Evolutionary conservation across 2,329 filamentous ascomycete genomes (phyloP).

Genomic region (Chaetomiaceae sp.): DNA sequence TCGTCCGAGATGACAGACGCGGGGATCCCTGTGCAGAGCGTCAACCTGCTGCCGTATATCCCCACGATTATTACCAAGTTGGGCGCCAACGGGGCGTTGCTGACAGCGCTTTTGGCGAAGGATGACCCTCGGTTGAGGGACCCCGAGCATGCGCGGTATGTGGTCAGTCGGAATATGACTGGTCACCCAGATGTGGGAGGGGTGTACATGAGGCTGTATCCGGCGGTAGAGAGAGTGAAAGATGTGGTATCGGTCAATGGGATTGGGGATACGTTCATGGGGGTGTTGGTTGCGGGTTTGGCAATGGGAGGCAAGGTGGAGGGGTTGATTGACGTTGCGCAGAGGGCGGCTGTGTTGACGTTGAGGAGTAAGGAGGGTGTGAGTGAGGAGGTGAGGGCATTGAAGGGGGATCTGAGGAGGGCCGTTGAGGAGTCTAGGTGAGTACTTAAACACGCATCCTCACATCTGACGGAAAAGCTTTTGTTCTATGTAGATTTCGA

Average conservation of each 20-base stretch:
- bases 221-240: slow-evolving; percentile 60
- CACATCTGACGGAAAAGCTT: no score
- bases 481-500: no score
- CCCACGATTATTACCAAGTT: slow-evolving; percentile 82
- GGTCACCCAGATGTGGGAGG: slow-evolving; percentile 60
- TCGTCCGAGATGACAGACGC: slow-evolving; percentile 64
- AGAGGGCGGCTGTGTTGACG: slow-evolving; percentile 74
- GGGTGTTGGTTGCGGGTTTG: slow-evolving; percentile 75
- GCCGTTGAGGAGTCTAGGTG: slow-evolving; percentile 16
- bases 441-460: no score
- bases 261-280: slow-evolving; percentile 88
- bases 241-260: slow-evolving; percentile 89
- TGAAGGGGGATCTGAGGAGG: slow-evolving; percentile 24
- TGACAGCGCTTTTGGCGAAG: slow-evolving; percentile 66
- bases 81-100: slow-evolving; percentile 67
- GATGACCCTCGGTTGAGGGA: slow-evolving; percentile 64
- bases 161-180: slow-evolving; percentile 60
- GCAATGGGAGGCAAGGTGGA: slow-evolving; percentile 54
- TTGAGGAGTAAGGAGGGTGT: slow-evolving; percentile 73
- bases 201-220: slow-evolving; percentile 74
- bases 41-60: slow-evolving; percentile 84
- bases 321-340: slow-evolving; percentile 71
- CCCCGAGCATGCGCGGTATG: slow-evolving; percentile 60
- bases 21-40: slow-evolving; percentile 76
- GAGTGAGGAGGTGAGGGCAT: slow-evolving; percentile 24